phyloP scores from a whole-genome alignment of 2,329 filamentous ascomycete species.

The Grosmannia huntii region DNA sequence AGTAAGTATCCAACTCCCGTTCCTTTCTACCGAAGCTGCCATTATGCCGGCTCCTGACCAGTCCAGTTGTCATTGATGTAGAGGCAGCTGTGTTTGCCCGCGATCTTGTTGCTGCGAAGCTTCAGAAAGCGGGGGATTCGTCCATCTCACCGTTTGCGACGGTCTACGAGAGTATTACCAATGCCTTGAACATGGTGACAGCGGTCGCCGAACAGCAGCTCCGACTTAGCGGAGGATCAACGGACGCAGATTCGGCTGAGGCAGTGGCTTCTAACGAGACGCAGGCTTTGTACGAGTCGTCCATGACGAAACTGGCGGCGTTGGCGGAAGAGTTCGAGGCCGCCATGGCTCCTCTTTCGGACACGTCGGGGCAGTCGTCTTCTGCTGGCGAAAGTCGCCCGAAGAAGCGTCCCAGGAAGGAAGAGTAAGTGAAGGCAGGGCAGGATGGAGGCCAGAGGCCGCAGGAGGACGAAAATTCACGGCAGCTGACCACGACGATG shows the following conservation, averaged over 20 bases:
- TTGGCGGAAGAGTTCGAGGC: not conserved
- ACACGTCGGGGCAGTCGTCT: not conserved
- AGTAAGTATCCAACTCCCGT: conserved; percentile 15
- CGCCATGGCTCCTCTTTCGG: not conserved
- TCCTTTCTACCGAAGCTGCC: not conserved
- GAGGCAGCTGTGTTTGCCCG: not conserved
- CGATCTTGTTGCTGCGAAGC: not conserved
- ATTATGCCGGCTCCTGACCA: not conserved
- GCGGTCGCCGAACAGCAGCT: not conserved
- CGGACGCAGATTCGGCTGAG: not conserved
- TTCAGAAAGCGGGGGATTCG: not conserved
- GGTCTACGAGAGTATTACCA: not conserved
- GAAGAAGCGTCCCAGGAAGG: not conserved
- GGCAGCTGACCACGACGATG: not conserved
- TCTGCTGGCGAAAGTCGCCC: not conserved
- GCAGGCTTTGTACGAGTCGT: not conserved
- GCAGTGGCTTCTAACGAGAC: not conserved
- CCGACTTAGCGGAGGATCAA: not conserved
- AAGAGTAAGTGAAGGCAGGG: not conserved
- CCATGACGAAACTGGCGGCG: not conserved
- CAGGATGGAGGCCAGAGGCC: not conserved
- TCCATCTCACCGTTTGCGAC: not conserved
- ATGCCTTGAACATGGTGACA: not conserved
- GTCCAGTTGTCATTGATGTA: not conserved
- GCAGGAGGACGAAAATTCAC: not conserved